These are phyloP conservation scores for Vanrija pseudolonga DNA, from an alignment of 1,284 basidiomycete genomes.

Conservation along the genomic window DNA sequence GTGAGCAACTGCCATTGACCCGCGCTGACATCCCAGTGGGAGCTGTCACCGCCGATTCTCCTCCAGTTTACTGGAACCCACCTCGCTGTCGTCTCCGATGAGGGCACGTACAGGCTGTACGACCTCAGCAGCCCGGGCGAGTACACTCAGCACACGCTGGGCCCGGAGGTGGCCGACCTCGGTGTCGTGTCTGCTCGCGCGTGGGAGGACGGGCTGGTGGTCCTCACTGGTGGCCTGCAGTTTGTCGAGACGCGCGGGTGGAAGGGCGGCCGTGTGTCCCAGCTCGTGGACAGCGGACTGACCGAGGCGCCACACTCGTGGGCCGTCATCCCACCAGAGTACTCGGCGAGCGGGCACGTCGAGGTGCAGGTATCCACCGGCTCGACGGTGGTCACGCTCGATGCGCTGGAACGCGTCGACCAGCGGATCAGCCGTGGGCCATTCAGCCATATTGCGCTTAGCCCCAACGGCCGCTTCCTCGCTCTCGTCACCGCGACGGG, in stretches of 20 bases:
- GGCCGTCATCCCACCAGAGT: conserved; percentile 80
- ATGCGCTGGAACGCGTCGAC: conserved; percentile 79
- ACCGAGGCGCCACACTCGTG: conserved; percentile 72
- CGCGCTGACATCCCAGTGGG: conserved; percentile 32
- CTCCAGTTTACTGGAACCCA: conserved; percentile 55
- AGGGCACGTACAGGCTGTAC: conserved; percentile 86
- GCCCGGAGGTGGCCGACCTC: conserved; percentile 75
- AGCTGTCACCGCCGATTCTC: conserved; percentile 37
- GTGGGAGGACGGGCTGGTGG: conserved; percentile 81
- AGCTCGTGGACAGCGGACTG: conserved; percentile 64
- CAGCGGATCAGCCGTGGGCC: conserved; percentile 82
- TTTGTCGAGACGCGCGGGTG: conserved; percentile 82
- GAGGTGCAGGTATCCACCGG: conserved; percentile 79
- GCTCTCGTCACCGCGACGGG: conserved; percentile 73
- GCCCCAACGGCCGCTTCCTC: conserved; percentile 89
- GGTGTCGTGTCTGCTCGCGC: conserved; percentile 82
- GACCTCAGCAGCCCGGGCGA: conserved; percentile 69
- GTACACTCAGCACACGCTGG: conserved; percentile 80
- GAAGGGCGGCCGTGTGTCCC: conserved; percentile 66
- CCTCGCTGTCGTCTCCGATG: conserved; percentile 82
- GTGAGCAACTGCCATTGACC: conserved; percentile 13
- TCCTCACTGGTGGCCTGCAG: conserved; percentile 69
- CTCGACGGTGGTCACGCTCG: conserved; percentile 68
- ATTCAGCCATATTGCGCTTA: conserved; percentile 78
- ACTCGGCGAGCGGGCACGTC: conserved; percentile 76